Evolutionary conservation across 2,329 filamentous ascomycete species (phyloP), one percentile per base, ranked within the genome.

Genomic region (Fusarium sp.): DNA sequence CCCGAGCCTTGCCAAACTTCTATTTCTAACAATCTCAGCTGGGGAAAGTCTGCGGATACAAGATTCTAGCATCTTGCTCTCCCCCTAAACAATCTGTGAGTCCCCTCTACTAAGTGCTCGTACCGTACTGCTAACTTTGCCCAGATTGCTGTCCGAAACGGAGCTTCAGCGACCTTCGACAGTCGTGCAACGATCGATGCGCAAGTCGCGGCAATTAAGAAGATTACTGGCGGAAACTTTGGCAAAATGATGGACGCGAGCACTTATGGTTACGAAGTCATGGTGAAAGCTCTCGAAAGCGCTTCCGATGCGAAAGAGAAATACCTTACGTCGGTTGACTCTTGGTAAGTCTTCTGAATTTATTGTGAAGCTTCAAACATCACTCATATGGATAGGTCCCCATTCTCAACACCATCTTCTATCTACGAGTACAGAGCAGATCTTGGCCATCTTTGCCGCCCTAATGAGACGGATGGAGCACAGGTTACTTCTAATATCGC

Each of bases 61-160:
- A 82, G 49, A 79, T 84, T 6, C 76, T 82, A 4, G 79, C 80
- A 3, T 80, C 80, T 6, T 82, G 79, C 52, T 83, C 82, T 2
- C 74, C 78, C 9, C 74, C 72, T 5, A 80, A 81, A 27, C 31
- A 59, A 33, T 49, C 72, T 23, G 78, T 79, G 59, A n/a, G 73
- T 54, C 7, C 9, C 7, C 3, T 3, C 3, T 5, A 21, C 18
- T 10, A 27, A 27, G 12, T 46, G 4, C 19, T 12, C 25, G 15
- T 21, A 27, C 9, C 9, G 19, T 4, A 15, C 25, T 46, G 19
- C 11, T 35, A 4, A 39, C 16, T 15, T 10, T 55, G 7, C 2
- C 25, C 10, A 81, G 81, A 45, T 77, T 27, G 68, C 79, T 1
- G 61, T 74, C n/a, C 64, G 48, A 10, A 63, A 77, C 23, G 81